Base-by-base conservation (phyloP, 257 asterid genomes). In the Thymus mandschuricus region DNA sequence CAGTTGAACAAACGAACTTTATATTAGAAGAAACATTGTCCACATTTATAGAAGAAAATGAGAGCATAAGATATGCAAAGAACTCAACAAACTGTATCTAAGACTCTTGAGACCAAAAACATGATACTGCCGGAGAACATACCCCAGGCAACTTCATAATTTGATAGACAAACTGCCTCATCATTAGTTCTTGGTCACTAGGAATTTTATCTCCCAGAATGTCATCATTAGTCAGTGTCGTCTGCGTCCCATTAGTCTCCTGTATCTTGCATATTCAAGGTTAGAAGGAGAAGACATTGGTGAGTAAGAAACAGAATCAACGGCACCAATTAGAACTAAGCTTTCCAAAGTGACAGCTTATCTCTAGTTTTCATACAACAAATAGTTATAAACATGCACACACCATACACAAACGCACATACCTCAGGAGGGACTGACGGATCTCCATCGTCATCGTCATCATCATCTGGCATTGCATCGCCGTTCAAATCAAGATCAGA, bases 401-500 rank as follows among this genome's bases (percentile, higher is more conserved):
- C n/a, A 71, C 60, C 35, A 28, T 35, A 28, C 13, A 29, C 10
- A n/a, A 11, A 71, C 63, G 3, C 21, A 73, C 88, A 31, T 82
- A 88, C 98, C 78, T 76, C 81, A 74, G 68, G 62, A 76, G 91
- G 79, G 71, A 85, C 85, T 31, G 86, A 81, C 74, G 91, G 63
- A 65, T 81, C 83, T 68, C 89, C 98, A 78, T 84, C 99, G n/a
- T 89, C 98, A 34, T 94, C 40, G 5, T 38, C 98, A 5, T 81
- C 92, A 10, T 94, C 99, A 78, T 95, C 97, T 44, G 97, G 97
- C 78, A 92, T 43, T n/a, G 95, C 98, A 76, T 84, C 98, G 46
- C 99, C 99, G 85, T 95, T 92, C 76, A 95, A 80, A 88, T 95
- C 99, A 76, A 95, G 86, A 50, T 89, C 96, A 64, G 97, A 85